phyloP scores from a whole-genome alignment of 1,284 basidiomycete genomes.

The Vanrija sp. region DNA sequence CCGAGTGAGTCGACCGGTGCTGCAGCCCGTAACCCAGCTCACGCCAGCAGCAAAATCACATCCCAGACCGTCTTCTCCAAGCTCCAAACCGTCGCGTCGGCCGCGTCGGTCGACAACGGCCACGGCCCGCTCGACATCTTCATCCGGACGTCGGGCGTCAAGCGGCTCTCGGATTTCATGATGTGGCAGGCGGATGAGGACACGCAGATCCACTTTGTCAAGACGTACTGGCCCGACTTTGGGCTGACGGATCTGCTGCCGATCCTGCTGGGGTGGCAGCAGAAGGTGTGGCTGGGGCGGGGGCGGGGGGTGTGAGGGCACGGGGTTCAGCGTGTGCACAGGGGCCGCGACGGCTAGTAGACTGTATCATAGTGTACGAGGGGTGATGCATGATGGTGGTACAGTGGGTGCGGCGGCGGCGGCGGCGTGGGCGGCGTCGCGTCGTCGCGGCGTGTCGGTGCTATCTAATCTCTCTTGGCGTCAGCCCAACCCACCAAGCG shows the following conservation, averaged over 20 bases:
- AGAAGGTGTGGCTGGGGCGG: slow-evolving; percentile 55
- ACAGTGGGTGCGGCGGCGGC: too few species aligned
- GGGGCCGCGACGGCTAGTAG: slow-evolving; percentile 2
- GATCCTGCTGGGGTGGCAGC: slow-evolving; percentile 79
- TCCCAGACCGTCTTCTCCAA: slow-evolving; percentile 6
- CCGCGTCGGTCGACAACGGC: slow-evolving; percentile 3
- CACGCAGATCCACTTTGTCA: slow-evolving; percentile 88
- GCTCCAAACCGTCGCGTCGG: slow-evolving; percentile 10
- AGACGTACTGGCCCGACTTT: slow-evolving; percentile 92
- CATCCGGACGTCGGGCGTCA: slow-evolving; percentile 87
- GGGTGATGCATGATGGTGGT: too few species aligned
- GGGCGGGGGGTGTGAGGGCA: slow-evolving; percentile 6
- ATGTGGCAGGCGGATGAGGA: slow-evolving; percentile 78
- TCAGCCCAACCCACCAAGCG: not conserved
- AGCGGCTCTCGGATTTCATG: slow-evolving; percentile 84
- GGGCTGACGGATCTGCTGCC: slow-evolving; percentile 81
- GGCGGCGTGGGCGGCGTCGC: too few species aligned
- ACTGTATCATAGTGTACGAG: not conserved
- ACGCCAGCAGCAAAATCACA: not conserved
- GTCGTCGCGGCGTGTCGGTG: too few species aligned
- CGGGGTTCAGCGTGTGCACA: not conserved
- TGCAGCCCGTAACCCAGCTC: not conserved
- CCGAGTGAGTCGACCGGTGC: too few species aligned
- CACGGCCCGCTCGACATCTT: slow-evolving; percentile 68
- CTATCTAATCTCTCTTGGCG: too few species aligned